Conservation (phyloP, 2,329 filamentous ascomycete species). For the Chaetomium strumarium region DNA sequence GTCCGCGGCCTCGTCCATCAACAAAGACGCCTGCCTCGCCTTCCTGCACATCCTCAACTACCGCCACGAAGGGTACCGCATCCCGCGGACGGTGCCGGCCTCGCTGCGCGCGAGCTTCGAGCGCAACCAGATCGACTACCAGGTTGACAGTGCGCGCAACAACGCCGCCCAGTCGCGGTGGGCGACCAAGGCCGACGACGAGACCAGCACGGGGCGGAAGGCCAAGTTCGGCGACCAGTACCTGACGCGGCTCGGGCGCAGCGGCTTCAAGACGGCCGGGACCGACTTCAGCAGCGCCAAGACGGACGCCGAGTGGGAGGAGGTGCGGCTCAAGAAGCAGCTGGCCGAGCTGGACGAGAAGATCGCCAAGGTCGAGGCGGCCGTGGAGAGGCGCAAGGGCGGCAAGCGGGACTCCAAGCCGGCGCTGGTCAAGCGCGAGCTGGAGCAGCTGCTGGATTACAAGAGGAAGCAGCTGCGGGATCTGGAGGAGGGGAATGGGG, state of each 20-base stretch:
- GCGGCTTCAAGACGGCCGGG: slow-evolving; percentile 72
- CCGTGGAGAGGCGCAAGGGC: slow-evolving; percentile 62
- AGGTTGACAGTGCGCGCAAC: slow-evolving; percentile 68
- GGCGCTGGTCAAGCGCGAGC: slow-evolving; percentile 85
- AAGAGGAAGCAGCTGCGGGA: slow-evolving; percentile 77
- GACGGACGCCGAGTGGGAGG: slow-evolving; percentile 87
- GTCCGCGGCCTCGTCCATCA: slow-evolving; percentile 72
- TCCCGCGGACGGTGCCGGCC: slow-evolving; percentile 84
- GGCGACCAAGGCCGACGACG: slow-evolving; percentile 72
- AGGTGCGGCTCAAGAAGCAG: slow-evolving; percentile 90
- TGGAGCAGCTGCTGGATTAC: slow-evolving; percentile 91
- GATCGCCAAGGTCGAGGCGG: slow-evolving; percentile 73
- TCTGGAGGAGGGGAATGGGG: slow-evolving; percentile 65
- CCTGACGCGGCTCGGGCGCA: slow-evolving; percentile 80
- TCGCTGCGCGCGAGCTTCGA: slow-evolving; percentile 90
- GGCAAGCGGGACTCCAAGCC: slow-evolving; percentile 73
- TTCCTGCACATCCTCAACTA: slow-evolving; percentile 97
- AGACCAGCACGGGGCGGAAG: slow-evolving; percentile 80
- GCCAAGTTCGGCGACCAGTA: slow-evolving; percentile 98
- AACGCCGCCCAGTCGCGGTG: slow-evolving; percentile 65
- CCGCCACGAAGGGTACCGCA: slow-evolving; percentile 89
- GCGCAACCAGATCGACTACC: slow-evolving; percentile 94
- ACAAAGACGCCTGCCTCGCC: slow-evolving; percentile 88
- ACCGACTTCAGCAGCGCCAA: slow-evolving; percentile 78
- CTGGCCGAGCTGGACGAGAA: slow-evolving; percentile 83